These are phyloP conservation scores for Verticillium nubilum DNA, from an alignment of 2,329 filamentous ascomycete species.

Conservation along the genomic window DNA sequence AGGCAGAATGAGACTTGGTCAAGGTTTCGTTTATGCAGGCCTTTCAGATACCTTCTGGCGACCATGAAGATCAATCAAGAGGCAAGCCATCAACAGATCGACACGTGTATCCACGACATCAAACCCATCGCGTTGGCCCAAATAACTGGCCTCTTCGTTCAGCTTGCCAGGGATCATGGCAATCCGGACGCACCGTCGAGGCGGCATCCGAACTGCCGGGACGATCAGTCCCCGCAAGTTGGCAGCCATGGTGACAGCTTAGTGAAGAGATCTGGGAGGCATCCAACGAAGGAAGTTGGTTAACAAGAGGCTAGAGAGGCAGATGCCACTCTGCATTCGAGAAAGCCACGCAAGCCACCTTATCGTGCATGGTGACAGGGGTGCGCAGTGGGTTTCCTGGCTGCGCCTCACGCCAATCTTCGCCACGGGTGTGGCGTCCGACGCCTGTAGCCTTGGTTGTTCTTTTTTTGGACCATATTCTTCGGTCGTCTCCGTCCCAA, in stretches of 20 bases:
- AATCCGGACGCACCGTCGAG: neutral
- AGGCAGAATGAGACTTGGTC: neutral
- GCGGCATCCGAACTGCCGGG: neutral
- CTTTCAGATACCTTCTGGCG: neutral
- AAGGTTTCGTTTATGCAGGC: neutral
- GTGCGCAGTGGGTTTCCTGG: neutral
- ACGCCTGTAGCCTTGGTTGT: slow-evolving; percentile 5
- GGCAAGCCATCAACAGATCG: neutral
- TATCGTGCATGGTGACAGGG: neutral
- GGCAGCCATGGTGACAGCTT: neutral
- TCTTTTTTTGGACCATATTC: slow-evolving; percentile 10
- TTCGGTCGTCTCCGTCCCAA: slow-evolving; percentile 1
- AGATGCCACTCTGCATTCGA: too few relatives aligned
- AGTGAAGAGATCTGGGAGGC: neutral
- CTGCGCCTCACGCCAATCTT: slow-evolving; percentile 12
- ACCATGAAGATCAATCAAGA: neutral
- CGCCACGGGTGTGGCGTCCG: slow-evolving; percentile 4
- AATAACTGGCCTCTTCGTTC: neutral
- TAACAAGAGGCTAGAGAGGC: too few relatives aligned
- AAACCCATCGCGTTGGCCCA: neutral
- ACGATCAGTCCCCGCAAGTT: neutral
- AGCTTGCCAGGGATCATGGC: neutral
- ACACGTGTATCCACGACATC: neutral
- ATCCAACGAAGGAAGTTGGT: neutral
- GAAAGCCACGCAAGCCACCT: neutral